Conservation (phyloP, 208 protist genomes). For the Trypanosoma melophagium region DNA sequence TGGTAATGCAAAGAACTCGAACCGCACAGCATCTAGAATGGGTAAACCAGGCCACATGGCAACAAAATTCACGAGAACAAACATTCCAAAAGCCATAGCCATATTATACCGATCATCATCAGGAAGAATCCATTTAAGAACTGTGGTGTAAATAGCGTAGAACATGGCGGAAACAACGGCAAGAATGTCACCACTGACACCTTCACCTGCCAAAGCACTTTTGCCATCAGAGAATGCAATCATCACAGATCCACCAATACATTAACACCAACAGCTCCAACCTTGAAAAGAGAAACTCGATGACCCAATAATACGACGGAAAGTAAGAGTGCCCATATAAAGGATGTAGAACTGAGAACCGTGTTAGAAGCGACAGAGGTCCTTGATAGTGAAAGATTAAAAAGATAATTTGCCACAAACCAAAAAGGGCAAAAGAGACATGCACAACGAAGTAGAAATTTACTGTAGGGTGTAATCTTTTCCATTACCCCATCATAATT, state of each 20-base stretch:
- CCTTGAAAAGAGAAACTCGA: constrained; percentile 41
- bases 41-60: constrained; percentile 76
- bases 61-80: constrained; percentile 78
- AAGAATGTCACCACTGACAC: constrained; percentile 61
- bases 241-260: constrained; percentile 63
- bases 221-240: constrained; percentile 62
- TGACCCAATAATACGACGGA: constrained; percentile 74
- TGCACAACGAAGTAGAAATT: constrained; percentile 63
- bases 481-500: constrained; percentile 37
- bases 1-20: constrained; percentile 76
- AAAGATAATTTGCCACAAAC: constrained; percentile 91
- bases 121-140: constrained; percentile 74
- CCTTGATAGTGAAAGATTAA: constrained; percentile 85
- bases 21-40: constrained; percentile 46
- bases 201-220: constrained; percentile 29
- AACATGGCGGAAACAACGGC: constrained; percentile 84
- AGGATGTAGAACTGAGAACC: constrained; percentile 83
- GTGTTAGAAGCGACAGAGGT: constrained; percentile 90
- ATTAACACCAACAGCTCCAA: constrained; percentile 69
- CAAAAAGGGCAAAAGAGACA: constrained; percentile 84
- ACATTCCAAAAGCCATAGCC: constrained; percentile 87
- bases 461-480: constrained; percentile 59
- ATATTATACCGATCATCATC: constrained; percentile 87
- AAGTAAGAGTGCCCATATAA: constrained; percentile 84
- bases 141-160: constrained; percentile 87